Conservation (phyloP, 306 rosid species). For the Cucumis melo region DNA sequence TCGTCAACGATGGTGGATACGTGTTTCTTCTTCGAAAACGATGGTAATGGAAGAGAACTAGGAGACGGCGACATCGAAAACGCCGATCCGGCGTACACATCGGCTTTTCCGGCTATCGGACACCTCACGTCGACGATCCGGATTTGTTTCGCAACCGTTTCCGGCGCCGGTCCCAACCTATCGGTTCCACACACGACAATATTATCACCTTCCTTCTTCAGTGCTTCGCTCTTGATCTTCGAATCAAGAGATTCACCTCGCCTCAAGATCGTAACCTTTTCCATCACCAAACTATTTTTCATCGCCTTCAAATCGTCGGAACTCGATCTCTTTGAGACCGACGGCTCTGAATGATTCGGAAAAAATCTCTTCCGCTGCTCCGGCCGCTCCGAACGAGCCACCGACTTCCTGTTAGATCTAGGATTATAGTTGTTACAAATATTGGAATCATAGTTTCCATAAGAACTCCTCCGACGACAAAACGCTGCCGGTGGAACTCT, state of each 20-base stretch:
- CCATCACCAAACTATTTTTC: slow-evolving; percentile 23
- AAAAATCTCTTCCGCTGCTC: slow-evolving; percentile 19
- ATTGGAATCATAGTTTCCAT: slow-evolving; percentile 10
- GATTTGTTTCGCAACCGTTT: slow-evolving; percentile 29
- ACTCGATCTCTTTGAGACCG: slow-evolving; percentile 19
- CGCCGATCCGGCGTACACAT: slow-evolving; percentile 82
- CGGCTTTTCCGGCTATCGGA: slow-evolving; percentile 8
- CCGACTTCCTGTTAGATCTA: slow-evolving; percentile 31
- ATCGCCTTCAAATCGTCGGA: slow-evolving; percentile 33
- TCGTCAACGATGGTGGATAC: slow-evolving; percentile 27
- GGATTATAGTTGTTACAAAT: slow-evolving; percentile 10
- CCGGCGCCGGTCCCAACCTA: slow-evolving; percentile 46
- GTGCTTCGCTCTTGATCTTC: slow-evolving; percentile 19
- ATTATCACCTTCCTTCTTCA: slow-evolving; percentile 27
- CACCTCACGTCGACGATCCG: slow-evolving; percentile 21
- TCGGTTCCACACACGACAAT: slow-evolving; percentile 37
- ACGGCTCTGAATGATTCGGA: slow-evolving; percentile 9
- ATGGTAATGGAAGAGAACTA: slow-evolving; percentile 73
- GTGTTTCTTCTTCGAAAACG: slow-evolving; percentile 50
- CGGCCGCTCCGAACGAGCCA: slow-evolving; percentile 20
- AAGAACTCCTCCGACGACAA: slow-evolving; percentile 29
- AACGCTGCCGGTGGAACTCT: slow-evolving; percentile 23
- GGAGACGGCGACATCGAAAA: slow-evolving; percentile 71
- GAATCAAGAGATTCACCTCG: slow-evolving; percentile 73
- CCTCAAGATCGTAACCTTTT: slow-evolving; percentile 60